Conservation (phyloP, 2,329 filamentous ascomycete species). For the Nemania sp. region DNA sequence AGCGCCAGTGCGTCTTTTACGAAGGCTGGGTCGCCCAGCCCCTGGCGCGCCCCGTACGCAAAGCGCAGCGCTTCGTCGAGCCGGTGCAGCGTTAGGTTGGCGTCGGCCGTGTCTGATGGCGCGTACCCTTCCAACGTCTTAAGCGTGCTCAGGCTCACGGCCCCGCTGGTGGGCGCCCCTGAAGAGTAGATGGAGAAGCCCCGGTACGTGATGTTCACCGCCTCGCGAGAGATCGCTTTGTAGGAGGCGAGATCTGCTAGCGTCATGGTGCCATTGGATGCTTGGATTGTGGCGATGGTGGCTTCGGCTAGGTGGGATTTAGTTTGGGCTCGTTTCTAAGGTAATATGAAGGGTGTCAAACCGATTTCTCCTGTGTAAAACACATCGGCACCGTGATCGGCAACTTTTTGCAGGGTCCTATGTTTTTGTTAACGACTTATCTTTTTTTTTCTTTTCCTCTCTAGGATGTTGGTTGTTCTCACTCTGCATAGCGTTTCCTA, state of each 20-base stretch:
- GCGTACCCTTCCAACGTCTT: constrained; percentile 86
- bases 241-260: constrained; percentile 66
- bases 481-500: constrained; percentile 78
- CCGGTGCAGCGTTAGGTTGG: constrained; percentile 80
- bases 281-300: constrained; percentile 76
- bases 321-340: constrained; percentile 49
- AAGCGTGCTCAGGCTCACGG: constrained; percentile 78
- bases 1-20: constrained; percentile 72
- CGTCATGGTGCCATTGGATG: constrained; percentile 81
- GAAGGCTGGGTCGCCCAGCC: constrained; percentile 85
- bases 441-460: background rate
- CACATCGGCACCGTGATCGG: constrained; percentile 75
- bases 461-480: constrained; percentile 43
- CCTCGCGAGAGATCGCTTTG: constrained; percentile 70
- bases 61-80: constrained; percentile 92
- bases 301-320: constrained; percentile 66
- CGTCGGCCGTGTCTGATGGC: constrained; percentile 63
- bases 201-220: constrained; percentile 73
- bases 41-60: constrained; percentile 82
- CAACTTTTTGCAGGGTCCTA: constrained; percentile 79
- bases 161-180: constrained; percentile 82
- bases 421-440: constrained; percentile 53
- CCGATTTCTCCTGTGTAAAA: constrained; percentile 79
- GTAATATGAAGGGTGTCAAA: constrained; percentile 47
- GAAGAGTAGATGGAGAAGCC: constrained; percentile 77